Conservation (phyloP, 1,284 basidiomycete species). For the Blastosporella zonata region DNA sequence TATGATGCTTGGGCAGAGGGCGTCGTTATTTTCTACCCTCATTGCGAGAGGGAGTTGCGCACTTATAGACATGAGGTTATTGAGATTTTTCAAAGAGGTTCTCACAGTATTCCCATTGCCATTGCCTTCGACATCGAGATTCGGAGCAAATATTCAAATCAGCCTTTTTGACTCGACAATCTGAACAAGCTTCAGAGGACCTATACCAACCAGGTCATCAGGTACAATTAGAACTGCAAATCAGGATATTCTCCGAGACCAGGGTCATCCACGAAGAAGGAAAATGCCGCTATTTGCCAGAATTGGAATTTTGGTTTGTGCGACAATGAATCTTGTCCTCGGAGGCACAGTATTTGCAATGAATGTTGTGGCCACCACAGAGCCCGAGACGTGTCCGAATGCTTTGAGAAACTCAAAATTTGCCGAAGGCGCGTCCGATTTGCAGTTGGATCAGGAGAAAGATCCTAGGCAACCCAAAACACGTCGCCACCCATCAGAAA, state of each 20-base stretch:
- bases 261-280: not conserved
- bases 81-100: not conserved
- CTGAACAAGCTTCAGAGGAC: slow-evolving; percentile 18
- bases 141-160: too few species aligned
- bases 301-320: not conserved
- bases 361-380: not conserved
- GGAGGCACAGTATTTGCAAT: too few species aligned
- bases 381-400: not conserved
- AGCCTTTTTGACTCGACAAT: slow-evolving; percentile 11
- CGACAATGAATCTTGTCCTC: not conserved
- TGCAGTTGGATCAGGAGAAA: not conserved
- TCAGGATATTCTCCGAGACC: not conserved
- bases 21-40: not conserved
- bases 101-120: too few species aligned
- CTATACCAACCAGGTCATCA: slow-evolving; percentile 20
- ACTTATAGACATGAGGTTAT: not conserved
- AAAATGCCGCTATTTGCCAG: too few species aligned
- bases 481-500: too few species aligned
- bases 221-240: slow-evolving; percentile 18
- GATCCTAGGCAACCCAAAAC: too few species aligned
- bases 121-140: too few species aligned
- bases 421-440: too few species aligned
- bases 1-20: not conserved
- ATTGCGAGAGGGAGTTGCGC: not conserved
- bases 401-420: too few species aligned